A percentile compares a stretch with the other conserved stretches of the same genome.
phyloP scores from a whole-genome alignment of 2,329 filamentous ascomycete species.

The Bipolaris bicolor region DNA sequence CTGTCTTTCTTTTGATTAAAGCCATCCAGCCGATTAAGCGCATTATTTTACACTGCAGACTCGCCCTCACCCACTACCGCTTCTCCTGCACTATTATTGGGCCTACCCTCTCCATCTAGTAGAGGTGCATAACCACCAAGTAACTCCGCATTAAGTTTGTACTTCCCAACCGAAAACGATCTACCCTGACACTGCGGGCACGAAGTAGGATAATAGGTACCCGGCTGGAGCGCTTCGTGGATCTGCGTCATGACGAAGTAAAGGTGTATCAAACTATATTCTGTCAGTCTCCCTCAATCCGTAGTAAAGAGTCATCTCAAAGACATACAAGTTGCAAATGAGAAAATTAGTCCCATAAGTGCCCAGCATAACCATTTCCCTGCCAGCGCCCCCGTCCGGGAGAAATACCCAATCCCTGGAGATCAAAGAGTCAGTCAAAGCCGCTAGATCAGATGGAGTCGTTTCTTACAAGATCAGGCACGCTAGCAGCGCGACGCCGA shows the following conservation, averaged over 20 bases:
- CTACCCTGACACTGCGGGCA: conserved; percentile 37
- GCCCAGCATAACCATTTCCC: conserved; percentile 21
- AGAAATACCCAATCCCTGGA: conserved; percentile 3
- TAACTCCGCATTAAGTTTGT: conserved; percentile 8
- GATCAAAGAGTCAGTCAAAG: not conserved
- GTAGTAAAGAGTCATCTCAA: not conserved
- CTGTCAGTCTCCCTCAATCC: not conserved
- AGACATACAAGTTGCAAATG: conserved; percentile 35
- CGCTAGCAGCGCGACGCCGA: conserved; percentile 28
- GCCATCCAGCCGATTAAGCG: not conserved
- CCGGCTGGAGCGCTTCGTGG: conserved; percentile 20
- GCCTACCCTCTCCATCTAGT: not conserved
- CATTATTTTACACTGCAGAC: not conserved
- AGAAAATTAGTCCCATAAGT: conserved; percentile 40
- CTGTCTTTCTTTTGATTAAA: not conserved
- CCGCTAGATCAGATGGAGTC: no score
- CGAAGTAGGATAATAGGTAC: conserved; percentile 21
- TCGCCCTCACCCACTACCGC: not conserved
- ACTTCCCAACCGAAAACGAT: conserved; percentile 20
- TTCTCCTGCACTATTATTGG: not conserved
- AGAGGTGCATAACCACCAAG: not conserved
- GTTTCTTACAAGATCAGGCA: conserved; percentile 29
- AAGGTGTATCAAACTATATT: conserved; percentile 27
- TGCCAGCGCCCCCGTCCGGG: not conserved
- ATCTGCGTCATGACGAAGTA: conserved; percentile 32